phyloP scores from a whole-genome alignment of 1,284 basidiomycete species.

The Ustilago esculenta region DNA sequence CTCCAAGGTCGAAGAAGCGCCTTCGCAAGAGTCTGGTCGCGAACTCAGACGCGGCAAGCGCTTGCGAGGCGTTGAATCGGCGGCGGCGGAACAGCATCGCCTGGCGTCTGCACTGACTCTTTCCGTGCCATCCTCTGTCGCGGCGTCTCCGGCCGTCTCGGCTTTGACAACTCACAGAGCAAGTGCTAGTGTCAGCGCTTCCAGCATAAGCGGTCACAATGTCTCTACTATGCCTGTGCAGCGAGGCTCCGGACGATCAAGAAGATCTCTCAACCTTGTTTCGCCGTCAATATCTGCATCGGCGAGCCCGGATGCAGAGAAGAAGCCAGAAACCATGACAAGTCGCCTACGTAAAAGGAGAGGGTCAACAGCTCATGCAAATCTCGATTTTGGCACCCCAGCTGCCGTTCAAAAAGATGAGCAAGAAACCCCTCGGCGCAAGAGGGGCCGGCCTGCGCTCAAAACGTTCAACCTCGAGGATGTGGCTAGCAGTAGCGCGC shows the following conservation, averaged over 20 bases:
- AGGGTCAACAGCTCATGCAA: neutral
- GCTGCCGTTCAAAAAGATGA: neutral
- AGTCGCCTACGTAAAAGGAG: slow-evolving; percentile 20
- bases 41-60: slow-evolving; percentile 3
- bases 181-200: neutral
- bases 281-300: neutral
- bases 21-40: neutral
- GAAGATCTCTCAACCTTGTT: neutral
- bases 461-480: neutral
- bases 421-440: slow-evolving; percentile 8
- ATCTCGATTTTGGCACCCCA: neutral
- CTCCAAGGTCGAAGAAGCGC: neutral
- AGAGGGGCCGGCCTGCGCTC: slow-evolving; percentile 19
- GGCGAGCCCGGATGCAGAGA: neutral
- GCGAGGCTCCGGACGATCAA: slow-evolving; percentile 24
- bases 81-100: neutral
- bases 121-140: neutral
- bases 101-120: neutral
- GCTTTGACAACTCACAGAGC: neutral
- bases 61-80: neutral
- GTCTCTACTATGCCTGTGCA: slow-evolving; percentile 9
- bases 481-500: neutral
- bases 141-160: neutral
- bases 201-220: neutral
- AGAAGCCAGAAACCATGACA: neutral